Percentiles rank a stretch among this genome's conserved stretches.
These are phyloP conservation scores for Diplogelasinospora grovesii DNA, from an alignment of 495 filamentous ascomycete genomes.

Conservation along the genomic window DNA sequence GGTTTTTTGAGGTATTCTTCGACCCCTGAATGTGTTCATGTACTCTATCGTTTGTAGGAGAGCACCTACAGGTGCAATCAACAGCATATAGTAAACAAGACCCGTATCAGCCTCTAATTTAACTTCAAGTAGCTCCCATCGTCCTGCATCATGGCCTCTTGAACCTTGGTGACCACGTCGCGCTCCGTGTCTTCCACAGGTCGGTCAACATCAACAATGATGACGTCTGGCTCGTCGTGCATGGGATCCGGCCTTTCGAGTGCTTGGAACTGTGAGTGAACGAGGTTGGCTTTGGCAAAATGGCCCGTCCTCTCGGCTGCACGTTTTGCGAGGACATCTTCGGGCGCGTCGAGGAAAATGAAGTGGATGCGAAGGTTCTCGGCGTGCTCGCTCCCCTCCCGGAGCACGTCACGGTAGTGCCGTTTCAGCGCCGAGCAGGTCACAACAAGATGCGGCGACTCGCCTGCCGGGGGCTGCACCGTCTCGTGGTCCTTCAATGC, in stretches of 20 bases:
- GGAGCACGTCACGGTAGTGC: constrained; percentile 18
- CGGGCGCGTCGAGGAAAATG: constrained; percentile 13
- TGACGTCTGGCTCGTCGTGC: constrained; percentile 14
- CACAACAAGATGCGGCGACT: constrained; percentile 12
- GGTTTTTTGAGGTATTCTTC: too few relatives aligned
- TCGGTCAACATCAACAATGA: constrained; percentile 9
- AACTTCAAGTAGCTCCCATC: constrained; percentile 13
- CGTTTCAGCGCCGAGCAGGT: constrained; percentile 21
- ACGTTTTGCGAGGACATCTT: constrained; percentile 7
- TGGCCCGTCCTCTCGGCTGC: constrained; percentile 15
- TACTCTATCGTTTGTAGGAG: too few relatives aligned
- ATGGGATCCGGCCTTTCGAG: constrained; percentile 17
- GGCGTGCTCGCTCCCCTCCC: constrained; percentile 4
- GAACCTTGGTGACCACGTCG: constrained; percentile 9
- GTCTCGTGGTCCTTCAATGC: constrained; percentile 15
- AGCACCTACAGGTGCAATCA: too few relatives aligned
- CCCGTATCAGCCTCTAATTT: too few relatives aligned
- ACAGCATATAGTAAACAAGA: too few relatives aligned
- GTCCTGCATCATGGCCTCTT: constrained; percentile 11
- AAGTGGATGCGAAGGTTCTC: constrained; percentile 13
- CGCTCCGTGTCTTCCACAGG: constrained; percentile 6
- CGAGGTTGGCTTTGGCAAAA: constrained; percentile 13
- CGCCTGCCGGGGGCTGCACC: neutral
- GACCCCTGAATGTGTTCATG: too few relatives aligned
- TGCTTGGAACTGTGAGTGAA: constrained; percentile 13